Evolutionary conservation across 2,329 filamentous ascomycete genomes (phyloP).

Genomic region (Aspergillus uvarum): DNA sequence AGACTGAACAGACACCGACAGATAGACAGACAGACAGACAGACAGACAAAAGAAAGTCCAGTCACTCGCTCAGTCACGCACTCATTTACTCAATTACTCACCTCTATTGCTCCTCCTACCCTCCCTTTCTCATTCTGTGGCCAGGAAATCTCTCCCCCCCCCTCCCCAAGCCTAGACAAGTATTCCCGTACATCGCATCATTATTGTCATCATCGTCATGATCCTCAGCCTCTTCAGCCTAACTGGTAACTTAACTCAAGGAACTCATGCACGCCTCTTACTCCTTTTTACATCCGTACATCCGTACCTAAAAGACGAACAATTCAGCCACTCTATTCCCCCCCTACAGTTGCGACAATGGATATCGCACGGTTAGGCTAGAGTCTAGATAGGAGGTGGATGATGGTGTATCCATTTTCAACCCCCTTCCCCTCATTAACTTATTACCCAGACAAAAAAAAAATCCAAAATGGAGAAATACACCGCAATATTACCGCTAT

Average conservation of each 20-base stretch:
- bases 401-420: background rate
- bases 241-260: background rate
- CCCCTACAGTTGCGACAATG: background rate
- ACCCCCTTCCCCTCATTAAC: background rate
- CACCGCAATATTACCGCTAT: background rate
- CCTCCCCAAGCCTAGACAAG: background rate
- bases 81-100: background rate
- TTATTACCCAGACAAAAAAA: background rate
- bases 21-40: background rate
- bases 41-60: background rate
- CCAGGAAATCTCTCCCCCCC: slow-evolving; percentile 1
- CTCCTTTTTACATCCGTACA: background rate
- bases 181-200: background rate
- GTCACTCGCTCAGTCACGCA: background rate
- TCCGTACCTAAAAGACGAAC: background rate
- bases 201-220: slow-evolving; percentile 1
- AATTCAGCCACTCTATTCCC: background rate
- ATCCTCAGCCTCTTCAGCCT: background rate
- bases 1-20: too few species aligned
- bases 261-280: background rate
- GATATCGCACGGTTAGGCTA: background rate
- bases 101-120: background rate
- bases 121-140: background rate
- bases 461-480: background rate
- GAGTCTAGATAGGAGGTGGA: background rate